Evolutionary conservation across 1,284 basidiomycete species (phyloP), one percentile per base, ranked within the genome.

Genomic region (Anthracocystis walkeri): DNA sequence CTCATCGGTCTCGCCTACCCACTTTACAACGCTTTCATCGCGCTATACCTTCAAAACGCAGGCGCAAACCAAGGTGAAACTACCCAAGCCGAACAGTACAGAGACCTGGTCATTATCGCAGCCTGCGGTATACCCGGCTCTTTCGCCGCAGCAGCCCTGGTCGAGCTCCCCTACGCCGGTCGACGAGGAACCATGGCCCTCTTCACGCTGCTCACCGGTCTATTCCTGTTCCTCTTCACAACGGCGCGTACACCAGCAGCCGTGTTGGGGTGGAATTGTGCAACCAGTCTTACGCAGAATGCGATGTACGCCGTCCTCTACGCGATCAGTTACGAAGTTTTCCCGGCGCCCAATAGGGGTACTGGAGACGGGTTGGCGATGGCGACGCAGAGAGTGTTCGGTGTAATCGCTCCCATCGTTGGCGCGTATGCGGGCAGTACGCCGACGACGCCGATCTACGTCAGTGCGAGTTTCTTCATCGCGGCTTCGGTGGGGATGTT

Each of bases 231-330:
- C 83, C 89, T 88, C 41, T 89, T 88, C 40, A 92, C 91, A 38
- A 91, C 90, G 6, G 88, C 91, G 27, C 87, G 89, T 55, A 89
- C 88, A 57, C 90, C 90, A 11, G 82, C 85, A 67, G 88, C 89
- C 31, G 87, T 92, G 38, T 86, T 92, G 23, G 91, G 90, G 31
- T 91, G 90, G 90, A 92, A 92, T 80, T 92, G 90, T 76, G 87
- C 88, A 0, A 88, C 87, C 21, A 88, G 87, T 21, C 82, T 91
- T 79, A 89, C 88, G 11, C 86, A 89, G 86, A 88, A 86, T 65
- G 88, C 90, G 33, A 92, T 92, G 91, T 92, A 91, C 76, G 91
- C 90, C 12, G 89, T 92, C 4, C 83, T 92, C 12, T 92, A 91
- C 70, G 90, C 90, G 11, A 75, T 82, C 56, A 81, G 77, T 29